Conservation (phyloP, 352 stramenopile species). For the Phytophthora kernoviae region DNA sequence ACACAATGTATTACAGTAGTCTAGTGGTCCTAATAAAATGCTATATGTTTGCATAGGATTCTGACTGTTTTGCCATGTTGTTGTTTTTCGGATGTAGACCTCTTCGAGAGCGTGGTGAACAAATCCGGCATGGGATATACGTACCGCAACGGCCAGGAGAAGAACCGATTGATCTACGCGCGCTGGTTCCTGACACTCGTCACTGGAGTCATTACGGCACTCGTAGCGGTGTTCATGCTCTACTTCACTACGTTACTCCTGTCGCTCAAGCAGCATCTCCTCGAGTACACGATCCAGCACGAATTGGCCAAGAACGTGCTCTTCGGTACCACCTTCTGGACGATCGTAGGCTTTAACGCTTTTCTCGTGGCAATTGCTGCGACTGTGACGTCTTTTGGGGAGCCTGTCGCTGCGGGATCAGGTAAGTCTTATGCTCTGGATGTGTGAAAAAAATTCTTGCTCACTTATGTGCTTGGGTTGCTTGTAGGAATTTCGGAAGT, state of each 20-base stretch:
- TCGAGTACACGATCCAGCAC: slow-evolving; percentile 66
- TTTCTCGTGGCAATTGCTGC: slow-evolving; percentile 76
- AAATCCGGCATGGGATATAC: slow-evolving; percentile 83
- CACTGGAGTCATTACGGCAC: slow-evolving; percentile 73
- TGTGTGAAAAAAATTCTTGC: slow-evolving; percentile 4
- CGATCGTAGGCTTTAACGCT: slow-evolving; percentile 71
- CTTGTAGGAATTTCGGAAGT: slow-evolving; percentile 90
- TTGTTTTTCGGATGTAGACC: slow-evolving; percentile 50
- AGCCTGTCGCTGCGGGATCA: slow-evolving; percentile 80
- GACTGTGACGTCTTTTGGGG: slow-evolving; percentile 70
- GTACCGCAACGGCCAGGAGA: slow-evolving; percentile 83
- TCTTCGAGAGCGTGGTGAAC: slow-evolving; percentile 90
- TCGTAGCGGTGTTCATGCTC: slow-evolving; percentile 81
- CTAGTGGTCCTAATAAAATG: not conserved
- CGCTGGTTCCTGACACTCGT: slow-evolving; percentile 82
- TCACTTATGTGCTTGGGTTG: not conserved
- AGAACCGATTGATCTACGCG: slow-evolving; percentile 78
- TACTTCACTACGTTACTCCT: slow-evolving; percentile 76
- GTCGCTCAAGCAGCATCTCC: slow-evolving; percentile 72
- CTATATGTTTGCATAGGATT: not conserved
- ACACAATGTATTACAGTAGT: not conserved
- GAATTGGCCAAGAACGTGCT: slow-evolving; percentile 63
- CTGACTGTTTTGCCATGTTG: not conserved
- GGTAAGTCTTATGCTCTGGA: slow-evolving; percentile 33
- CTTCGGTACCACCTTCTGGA: slow-evolving; percentile 78